Conservation (phyloP, 495 filamentous ascomycete species). For the Bryoglossum gracile region DNA sequence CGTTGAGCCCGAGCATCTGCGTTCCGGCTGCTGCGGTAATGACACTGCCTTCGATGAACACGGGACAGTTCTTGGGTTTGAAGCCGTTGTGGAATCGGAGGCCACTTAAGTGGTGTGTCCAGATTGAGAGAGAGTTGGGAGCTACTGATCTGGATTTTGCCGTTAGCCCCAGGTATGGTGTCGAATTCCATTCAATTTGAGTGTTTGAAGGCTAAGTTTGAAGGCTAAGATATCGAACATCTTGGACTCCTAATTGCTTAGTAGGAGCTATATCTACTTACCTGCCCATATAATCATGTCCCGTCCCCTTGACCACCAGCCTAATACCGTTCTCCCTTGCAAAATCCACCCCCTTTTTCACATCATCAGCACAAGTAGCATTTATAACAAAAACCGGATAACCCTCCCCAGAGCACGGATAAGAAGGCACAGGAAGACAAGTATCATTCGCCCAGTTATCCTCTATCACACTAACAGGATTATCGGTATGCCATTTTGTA, state of each 20-base stretch:
- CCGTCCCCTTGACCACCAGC: constrained; percentile 54
- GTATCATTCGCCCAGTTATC: constrained; percentile 38
- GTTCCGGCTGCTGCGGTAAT: constrained; percentile 32
- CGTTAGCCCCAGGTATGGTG: no score
- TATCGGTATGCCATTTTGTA: not conserved
- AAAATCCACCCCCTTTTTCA: constrained; percentile 38
- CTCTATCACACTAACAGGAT: not conserved
- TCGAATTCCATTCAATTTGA: no score
- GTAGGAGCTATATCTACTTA: no score
- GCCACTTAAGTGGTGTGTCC: constrained; percentile 38
- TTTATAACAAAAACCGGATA: constrained; percentile 44
- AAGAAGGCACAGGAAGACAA: constrained; percentile 35
- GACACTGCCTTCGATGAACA: constrained; percentile 27
- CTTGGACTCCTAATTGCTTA: no score
- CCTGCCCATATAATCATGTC: constrained; percentile 52
- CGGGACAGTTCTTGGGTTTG: constrained; percentile 29
- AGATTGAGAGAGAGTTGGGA: constrained; percentile 44
- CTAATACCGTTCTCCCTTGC: constrained; percentile 47
- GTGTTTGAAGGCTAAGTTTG: not conserved
- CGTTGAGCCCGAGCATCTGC: constrained; percentile 25
- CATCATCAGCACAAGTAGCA: constrained; percentile 32
- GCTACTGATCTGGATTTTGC: constrained; percentile 24
- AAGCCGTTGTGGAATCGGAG: constrained; percentile 31
- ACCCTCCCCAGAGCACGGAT: constrained; percentile 28
- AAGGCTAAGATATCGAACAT: no score